phyloP scores from a whole-genome alignment of 768 basidiomycete species.

The Boletus speciosus region DNA sequence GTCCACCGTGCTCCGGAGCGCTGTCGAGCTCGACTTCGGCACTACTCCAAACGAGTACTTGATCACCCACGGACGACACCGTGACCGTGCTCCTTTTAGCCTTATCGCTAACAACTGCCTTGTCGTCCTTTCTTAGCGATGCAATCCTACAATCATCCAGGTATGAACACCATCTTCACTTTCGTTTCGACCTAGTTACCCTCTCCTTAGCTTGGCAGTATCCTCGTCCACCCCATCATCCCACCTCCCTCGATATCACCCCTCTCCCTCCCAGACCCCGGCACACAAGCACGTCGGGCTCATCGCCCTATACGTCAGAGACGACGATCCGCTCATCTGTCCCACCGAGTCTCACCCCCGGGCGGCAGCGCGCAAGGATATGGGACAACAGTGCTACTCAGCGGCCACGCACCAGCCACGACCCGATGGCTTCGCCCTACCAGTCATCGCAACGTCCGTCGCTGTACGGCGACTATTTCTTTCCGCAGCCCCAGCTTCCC shows the following conservation, averaged over 20 bases:
- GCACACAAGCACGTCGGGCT: constrained; percentile 17
- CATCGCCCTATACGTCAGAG: constrained; percentile 1
- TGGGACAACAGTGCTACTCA: constrained; percentile 19
- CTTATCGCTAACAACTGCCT: not conserved
- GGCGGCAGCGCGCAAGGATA: constrained; percentile 16
- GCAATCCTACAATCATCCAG: constrained; percentile 33
- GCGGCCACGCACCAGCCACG: constrained; percentile 11
- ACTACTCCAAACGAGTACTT: not conserved
- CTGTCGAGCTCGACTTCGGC: not conserved
- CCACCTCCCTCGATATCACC: constrained; percentile 16
- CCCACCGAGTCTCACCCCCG: constrained; percentile 26
- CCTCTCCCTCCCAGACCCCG: constrained; percentile 19
- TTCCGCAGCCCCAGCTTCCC: constrained; percentile 8
- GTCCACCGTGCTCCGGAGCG: not conserved
- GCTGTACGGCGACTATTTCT: constrained; percentile 31
- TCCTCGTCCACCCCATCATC: constrained; percentile 20
- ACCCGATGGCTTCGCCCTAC: constrained; percentile 6
- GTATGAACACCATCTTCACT: constrained; percentile 7
- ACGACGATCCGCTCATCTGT: constrained; percentile 10
- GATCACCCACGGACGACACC: not conserved
- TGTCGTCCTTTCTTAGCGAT: constrained; percentile 5
- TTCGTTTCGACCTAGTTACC: not conserved
- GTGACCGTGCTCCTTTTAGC: not conserved
- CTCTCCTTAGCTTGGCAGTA: constrained; percentile 18
- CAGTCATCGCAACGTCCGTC: constrained; percentile 13